Conservation (phyloP, 768 basidiomycete species). For the Gymnopilus junonius region DNA sequence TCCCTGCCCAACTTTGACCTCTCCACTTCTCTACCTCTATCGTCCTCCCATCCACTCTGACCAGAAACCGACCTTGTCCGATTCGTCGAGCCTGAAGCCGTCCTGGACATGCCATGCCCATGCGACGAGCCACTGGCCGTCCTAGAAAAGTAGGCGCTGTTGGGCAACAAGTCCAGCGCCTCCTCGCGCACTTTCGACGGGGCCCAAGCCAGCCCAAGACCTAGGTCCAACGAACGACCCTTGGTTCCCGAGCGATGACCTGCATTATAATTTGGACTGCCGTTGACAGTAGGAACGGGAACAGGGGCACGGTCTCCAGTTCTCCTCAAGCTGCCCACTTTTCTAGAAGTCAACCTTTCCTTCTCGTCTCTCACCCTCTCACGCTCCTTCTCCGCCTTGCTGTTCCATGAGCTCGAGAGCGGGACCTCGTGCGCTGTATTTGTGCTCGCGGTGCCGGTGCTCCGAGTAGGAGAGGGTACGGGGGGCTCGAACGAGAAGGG, state of each 20-base stretch:
- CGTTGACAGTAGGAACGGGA: constrained; percentile 28
- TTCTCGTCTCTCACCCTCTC: constrained; percentile 31
- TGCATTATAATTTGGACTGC: not conserved
- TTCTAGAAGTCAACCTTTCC: constrained; percentile 31
- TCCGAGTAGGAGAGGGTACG: constrained; percentile 53
- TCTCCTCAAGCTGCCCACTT: constrained; percentile 9
- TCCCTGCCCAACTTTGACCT: constrained; percentile 46
- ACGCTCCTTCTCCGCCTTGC: constrained; percentile 32
- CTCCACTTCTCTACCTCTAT: constrained; percentile 26
- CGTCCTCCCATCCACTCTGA: constrained; percentile 11
- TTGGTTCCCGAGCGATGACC: constrained; percentile 51
- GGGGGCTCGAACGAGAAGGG: constrained; percentile 73
- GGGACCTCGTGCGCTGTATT: constrained; percentile 31
- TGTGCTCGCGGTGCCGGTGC: constrained; percentile 32
- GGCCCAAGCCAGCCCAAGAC: constrained; percentile 74
- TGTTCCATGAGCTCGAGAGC: constrained; percentile 24
- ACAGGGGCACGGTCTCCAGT: constrained; percentile 37
- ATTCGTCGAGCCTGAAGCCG: constrained; percentile 17
- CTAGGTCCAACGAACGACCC: constrained; percentile 74
- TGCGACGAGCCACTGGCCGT: constrained; percentile 31
- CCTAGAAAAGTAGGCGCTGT: constrained; percentile 42
- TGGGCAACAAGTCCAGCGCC: constrained; percentile 52
- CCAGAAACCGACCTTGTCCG: constrained; percentile 11
- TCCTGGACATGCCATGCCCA: constrained; percentile 9
- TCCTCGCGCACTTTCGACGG: constrained; percentile 69